Conservation (phyloP, 805 yeast species). For the Starmera caribaea region DNA sequence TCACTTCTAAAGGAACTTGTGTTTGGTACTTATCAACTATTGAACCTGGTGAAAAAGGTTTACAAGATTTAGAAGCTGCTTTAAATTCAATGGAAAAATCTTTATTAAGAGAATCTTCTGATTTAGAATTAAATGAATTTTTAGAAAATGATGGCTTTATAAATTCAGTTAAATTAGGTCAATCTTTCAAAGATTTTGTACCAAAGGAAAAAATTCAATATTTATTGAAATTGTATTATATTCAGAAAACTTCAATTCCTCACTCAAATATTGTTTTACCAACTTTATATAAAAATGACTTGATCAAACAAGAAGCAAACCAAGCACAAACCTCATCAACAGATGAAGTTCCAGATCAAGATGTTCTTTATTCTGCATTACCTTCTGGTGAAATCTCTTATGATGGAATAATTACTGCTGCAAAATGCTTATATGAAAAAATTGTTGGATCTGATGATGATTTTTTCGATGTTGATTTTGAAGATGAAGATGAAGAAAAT, state of each 20-base stretch:
- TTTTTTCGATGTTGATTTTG: slow-evolving; percentile 93
- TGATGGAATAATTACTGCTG: slow-evolving; percentile 83
- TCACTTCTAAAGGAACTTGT: slow-evolving; percentile 78
- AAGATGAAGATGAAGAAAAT: slow-evolving; percentile 72
- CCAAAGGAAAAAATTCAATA: slow-evolving; percentile 65
- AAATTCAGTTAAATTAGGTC: slow-evolving; percentile 78
- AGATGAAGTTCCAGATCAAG: slow-evolving; percentile 31
- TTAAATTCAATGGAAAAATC: slow-evolving; percentile 70
- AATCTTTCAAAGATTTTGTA: slow-evolving; percentile 74
- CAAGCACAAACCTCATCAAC: background rate
- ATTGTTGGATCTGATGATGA: slow-evolving; percentile 93
- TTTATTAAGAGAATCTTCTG: slow-evolving; percentile 63
- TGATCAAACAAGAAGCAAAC: too few relatives aligned
- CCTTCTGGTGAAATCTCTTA: slow-evolving; percentile 84
- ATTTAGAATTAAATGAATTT: slow-evolving; percentile 34
- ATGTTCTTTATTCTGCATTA: slow-evolving; percentile 44
- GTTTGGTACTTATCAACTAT: slow-evolving; percentile 85
- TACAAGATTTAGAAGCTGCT: slow-evolving; percentile 73
- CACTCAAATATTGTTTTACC: slow-evolving; percentile 44
- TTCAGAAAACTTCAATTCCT: slow-evolving; percentile 47
- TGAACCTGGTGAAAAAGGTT: slow-evolving; percentile 61
- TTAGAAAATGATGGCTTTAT: slow-evolving; percentile 56
- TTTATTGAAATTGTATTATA: slow-evolving; percentile 50
- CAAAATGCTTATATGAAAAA: slow-evolving; percentile 59
- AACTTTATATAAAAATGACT: slow-evolving; percentile 23